Evolutionary conservation across 495 filamentous ascomycete species (phyloP).

Genomic region (Penicillium lividum): DNA sequence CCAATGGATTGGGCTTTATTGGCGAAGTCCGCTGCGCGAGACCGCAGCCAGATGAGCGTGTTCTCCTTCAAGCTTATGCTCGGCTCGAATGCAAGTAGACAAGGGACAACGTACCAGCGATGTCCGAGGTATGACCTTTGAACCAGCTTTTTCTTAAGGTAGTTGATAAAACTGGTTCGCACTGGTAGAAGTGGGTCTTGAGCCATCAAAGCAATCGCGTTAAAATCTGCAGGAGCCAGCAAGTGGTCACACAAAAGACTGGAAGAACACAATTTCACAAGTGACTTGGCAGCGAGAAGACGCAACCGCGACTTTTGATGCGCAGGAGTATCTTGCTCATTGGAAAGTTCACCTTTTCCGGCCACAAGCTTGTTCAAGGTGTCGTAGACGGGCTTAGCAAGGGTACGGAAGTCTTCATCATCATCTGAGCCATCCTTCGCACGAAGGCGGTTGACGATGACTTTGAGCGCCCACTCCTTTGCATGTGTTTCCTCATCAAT

Average conservation of each 20-base stretch:
- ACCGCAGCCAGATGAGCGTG: slow-evolving; percentile 84
- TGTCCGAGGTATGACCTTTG: slow-evolving; percentile 41
- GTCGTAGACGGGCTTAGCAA: slow-evolving; percentile 69
- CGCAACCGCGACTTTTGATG: slow-evolving; percentile 75
- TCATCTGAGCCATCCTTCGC: slow-evolving; percentile 57
- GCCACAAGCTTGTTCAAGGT: slow-evolving; percentile 73
- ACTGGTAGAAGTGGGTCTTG: slow-evolving; percentile 78
- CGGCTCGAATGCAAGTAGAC: slow-evolving; percentile 90
- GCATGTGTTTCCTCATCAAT: slow-evolving; percentile 79
- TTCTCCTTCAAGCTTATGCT: slow-evolving; percentile 63
- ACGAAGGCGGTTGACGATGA: slow-evolving; percentile 83
- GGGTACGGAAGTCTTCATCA: slow-evolving; percentile 60
- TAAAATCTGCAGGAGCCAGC: slow-evolving; percentile 71
- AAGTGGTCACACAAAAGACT: slow-evolving; percentile 73
- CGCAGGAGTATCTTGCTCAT: slow-evolving; percentile 69
- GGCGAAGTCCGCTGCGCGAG: slow-evolving; percentile 58
- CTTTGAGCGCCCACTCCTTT: slow-evolving; percentile 86
- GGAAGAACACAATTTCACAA: slow-evolving; percentile 78
- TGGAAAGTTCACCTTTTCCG: slow-evolving; percentile 75
- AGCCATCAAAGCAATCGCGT: slow-evolving; percentile 71
- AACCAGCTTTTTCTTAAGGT: slow-evolving; percentile 81
- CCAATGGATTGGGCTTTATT: slow-evolving; percentile 38
- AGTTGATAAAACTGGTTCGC: slow-evolving; percentile 72
- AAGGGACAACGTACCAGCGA: slow-evolving; percentile 85
- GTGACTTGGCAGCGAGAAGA: slow-evolving; percentile 74